Conservation (phyloP, 306 rosid genomes). For the Rosa persica region DNA sequence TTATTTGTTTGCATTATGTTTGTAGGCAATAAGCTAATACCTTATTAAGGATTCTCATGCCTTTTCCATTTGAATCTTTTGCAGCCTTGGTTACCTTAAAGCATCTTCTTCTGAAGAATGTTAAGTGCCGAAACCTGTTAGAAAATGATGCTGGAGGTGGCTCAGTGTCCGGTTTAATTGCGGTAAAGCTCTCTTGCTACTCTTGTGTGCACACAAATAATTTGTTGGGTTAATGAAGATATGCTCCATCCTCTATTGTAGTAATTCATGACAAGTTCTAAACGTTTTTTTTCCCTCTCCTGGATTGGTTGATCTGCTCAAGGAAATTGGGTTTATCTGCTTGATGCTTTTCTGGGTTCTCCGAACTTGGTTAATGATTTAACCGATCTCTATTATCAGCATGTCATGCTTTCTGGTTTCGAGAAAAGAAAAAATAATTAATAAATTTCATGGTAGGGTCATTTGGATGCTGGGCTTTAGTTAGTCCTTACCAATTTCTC, state of each 20-base stretch:
- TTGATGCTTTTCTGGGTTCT: too few species aligned
- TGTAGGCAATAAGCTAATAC: background rate
- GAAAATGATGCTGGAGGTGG: slow-evolving; percentile 98
- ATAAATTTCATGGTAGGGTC: too few species aligned
- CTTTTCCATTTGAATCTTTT: slow-evolving; percentile 32
- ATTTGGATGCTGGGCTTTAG: too few species aligned
- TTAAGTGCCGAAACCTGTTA: slow-evolving; percentile 88
- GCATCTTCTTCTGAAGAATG: slow-evolving; percentile 91
- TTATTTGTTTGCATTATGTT: slow-evolving; percentile 16
- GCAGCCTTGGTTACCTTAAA: slow-evolving; percentile 84
- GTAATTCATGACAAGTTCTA: background rate
- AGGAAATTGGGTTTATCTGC: too few species aligned
- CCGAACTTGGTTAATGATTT: too few species aligned
- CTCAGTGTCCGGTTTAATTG: slow-evolving; percentile 72
- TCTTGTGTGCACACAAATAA: background rate
- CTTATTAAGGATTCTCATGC: background rate
- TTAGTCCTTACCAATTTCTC: too few species aligned
- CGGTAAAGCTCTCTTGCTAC: slow-evolving; percentile 48
- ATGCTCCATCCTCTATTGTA: background rate
- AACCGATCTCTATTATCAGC: too few species aligned
- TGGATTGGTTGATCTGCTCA: background rate
- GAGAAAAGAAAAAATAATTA: too few species aligned
- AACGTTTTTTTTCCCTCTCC: background rate
- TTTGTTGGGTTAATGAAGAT: background rate
- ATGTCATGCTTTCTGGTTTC: too few species aligned